These are phyloP conservation scores for Firmiana major DNA, from an alignment of 345 rosid species.

Conservation along the genomic window DNA sequence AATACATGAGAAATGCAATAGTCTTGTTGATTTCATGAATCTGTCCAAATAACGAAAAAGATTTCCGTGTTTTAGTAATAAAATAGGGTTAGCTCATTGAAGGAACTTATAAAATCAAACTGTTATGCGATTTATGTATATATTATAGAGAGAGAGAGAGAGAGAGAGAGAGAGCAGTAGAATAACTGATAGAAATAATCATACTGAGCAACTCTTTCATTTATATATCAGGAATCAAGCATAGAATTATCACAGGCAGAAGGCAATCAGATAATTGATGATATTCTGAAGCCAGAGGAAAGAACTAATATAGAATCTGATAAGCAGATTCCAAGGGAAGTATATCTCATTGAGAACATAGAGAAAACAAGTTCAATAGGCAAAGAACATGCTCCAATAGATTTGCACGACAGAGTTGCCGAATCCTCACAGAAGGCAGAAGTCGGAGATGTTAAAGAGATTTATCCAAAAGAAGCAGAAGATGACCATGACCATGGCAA, in stretches of 20 bases:
- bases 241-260: conserved; percentile 17
- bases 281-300: conserved; percentile 24
- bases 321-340: conserved; percentile 31
- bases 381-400: conserved; percentile 16
- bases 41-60: not conserved
- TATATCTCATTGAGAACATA: conserved; percentile 10
- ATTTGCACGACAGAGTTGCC: conserved; percentile 17
- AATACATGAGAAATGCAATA: not conserved
- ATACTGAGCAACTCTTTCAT: conserved; percentile 18
- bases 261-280: conserved; percentile 18
- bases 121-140: too few species aligned
- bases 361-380: conserved; percentile 18
- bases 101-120: not conserved
- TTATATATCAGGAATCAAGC: conserved; percentile 34
- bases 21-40: not conserved
- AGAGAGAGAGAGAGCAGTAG: not conserved
- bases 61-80: not conserved
- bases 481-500: conserved; percentile 20
- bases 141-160: too few species aligned
- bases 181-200: not conserved
- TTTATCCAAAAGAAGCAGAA: conserved; percentile 20
- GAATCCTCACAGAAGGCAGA: conserved; percentile 24
- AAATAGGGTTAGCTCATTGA: not conserved
- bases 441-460: conserved; percentile 21
- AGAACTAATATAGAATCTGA: conserved; percentile 16